Base-by-base conservation (phyloP, 345 rosid genomes). In the Carallia pectinifolia region DNA sequence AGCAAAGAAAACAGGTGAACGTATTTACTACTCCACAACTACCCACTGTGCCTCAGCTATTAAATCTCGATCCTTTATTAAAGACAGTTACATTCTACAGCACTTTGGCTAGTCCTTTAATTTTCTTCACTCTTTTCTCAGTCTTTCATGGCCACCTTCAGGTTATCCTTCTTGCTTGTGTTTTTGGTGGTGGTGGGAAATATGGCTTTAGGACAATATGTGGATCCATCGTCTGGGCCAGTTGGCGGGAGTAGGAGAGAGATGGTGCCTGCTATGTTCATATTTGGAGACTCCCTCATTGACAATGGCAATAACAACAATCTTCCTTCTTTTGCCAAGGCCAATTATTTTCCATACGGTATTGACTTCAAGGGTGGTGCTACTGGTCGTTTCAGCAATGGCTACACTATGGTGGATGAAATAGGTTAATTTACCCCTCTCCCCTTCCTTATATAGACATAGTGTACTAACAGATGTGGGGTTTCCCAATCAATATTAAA, bases 301-400 rank as follows among this genome's bases (percentile, higher is more conserved):
- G 97, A 95, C 83, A 92, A 87, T 69, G 99, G 99, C 36, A 95
- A 95, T 56, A 95, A 95, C 71, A 95, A 95, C 31, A 74, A 88
- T 81, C 87, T 94, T 31, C 77, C 97, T 70, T 89, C 97, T 17
- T 66, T 94, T 17, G 97, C 98, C 58, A 95, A 88, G 81, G 98
- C 98, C 48, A 94, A 94, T 73, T 94, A 94, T 74, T 87, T 79
- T 38, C 99, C 97, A 65, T 95, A 95, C 55, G 99, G 99, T 34
- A 95, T 95, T 40, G 99, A 95, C 77, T 95, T 95, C 82, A 87
- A 79, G 59, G 93, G 90, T 1, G 97, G 99, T 27, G 95, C 98
- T 2, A 90, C 97, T 17, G 99, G 99, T 55, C 97, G 99, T n/a
- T 95, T 95, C 81, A 90, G 89, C 71, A 95, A 95, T 73, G 99